Base-by-base conservation (phyloP, 176 grass and related monocot genomes). In the Typha latifolia region DNA sequence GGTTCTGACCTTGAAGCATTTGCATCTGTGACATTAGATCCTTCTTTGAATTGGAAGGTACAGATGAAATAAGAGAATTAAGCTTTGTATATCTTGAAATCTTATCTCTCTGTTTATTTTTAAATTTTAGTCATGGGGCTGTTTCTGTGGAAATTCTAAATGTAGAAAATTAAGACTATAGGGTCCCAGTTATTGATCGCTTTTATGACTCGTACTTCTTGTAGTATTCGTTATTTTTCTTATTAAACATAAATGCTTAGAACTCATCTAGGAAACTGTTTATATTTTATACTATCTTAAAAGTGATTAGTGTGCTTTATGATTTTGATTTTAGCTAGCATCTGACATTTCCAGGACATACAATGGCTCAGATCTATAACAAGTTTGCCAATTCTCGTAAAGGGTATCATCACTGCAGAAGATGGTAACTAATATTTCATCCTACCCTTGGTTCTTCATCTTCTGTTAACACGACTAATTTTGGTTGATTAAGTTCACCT, bases 31-130 rank as follows among this genome's bases (percentile, higher is more conserved):
- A 86, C 72, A 10, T 31, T 91, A 49, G 92, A 96, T 49, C 85
- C 92, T 27, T 96, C 92, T 4, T 83, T 91, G 24, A 87, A 76
- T 72, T 96, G 87, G 87, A 84, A 91, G 77, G 91, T 96, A 79
- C 15, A 19, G 50, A 3, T 49, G 73, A 74, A 34, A 32, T 32
- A 47, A 32, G 5, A 43, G 7, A 37, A 37, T 37, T 37, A 37
- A 37, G 2, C 34, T 37, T 26, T 26, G 34, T 37, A 7, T 37
- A 37, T 37, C 34, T 37, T 37, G 34, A 50, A 31, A 22, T 15
- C 52, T 57, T 19, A 57, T 20, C 52, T 57, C 20, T 37, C 34
- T 6, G 34, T 6, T 34, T 34, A 34, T 5, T 34, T 34, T 34
- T 34, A 34, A 34, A 5, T 34, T 34, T 4, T 4, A 34, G 32